A percentile compares a stretch with the other conserved stretches of the same genome.
Conservation (phyloP, 305 asterid genomes). For the Fraxinus platypoda region DNA sequence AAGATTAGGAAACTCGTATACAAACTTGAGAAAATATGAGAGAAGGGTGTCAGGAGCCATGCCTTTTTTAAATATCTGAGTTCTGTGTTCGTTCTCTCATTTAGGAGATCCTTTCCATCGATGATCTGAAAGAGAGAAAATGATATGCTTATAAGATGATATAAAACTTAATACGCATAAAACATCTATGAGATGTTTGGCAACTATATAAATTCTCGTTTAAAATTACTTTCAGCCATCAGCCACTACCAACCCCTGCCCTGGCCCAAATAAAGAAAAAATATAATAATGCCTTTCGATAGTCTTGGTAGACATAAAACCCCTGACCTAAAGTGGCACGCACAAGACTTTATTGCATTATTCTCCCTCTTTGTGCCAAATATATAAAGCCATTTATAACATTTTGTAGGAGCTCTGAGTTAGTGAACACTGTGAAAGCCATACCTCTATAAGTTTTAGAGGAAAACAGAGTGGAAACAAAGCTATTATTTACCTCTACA, state of each 20-base stretch:
- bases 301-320: neutral
- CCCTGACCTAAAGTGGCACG: neutral
- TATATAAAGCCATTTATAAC: neutral
- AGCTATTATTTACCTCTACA: conserved; percentile 59
- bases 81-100: conserved; percentile 78
- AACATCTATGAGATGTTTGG: neutral
- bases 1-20: neutral
- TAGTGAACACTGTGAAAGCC: neutral
- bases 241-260: neutral
- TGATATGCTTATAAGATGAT: conserved; percentile 5
- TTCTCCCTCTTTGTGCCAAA: neutral
- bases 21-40: neutral
- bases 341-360: neutral
- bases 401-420: neutral
- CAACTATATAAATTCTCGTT: neutral
- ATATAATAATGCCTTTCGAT: neutral
- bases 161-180: neutral
- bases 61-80: conserved; percentile 83
- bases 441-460: neutral
- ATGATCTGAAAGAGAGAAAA: conserved; percentile 51
- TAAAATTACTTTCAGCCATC: neutral
- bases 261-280: neutral
- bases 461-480: neutral
- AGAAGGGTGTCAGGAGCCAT: conserved; percentile 8
- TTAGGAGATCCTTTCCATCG: conserved; percentile 82